Percentiles rank a stretch among this genome's conserved stretches.
Conservation (phyloP, 805 yeast species). For the Saturnispora gosingensis region DNA sequence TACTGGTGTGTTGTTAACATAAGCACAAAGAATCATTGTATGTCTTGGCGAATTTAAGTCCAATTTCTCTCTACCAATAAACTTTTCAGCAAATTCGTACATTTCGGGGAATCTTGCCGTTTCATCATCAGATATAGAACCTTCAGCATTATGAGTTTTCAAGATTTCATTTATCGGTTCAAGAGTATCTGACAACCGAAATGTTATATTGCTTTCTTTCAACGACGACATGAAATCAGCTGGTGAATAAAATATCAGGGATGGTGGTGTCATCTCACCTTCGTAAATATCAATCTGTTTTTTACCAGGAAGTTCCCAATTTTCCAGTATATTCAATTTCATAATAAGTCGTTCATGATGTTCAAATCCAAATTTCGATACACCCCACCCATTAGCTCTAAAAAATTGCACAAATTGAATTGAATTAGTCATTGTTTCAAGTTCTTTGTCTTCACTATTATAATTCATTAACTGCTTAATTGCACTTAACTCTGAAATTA, state of each 20-base stretch:
- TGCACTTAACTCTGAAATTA: background rate
- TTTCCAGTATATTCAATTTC: slow-evolving; percentile 30
- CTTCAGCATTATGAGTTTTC: slow-evolving; percentile 27
- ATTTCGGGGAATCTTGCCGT: slow-evolving; percentile 21
- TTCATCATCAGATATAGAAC: slow-evolving; percentile 15
- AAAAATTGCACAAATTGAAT: slow-evolving; percentile 24
- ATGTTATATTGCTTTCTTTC: slow-evolving; percentile 47
- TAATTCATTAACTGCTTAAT: slow-evolving; percentile 8
- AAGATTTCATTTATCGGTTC: slow-evolving; percentile 27
- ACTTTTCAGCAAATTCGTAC: slow-evolving; percentile 20
- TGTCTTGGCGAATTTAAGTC: slow-evolving; percentile 31
- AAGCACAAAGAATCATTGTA: slow-evolving; percentile 30
- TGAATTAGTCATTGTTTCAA: slow-evolving; percentile 7
- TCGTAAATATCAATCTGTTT: background rate
- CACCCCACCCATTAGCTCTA: slow-evolving; percentile 35
- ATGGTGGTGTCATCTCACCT: background rate
- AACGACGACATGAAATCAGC: slow-evolving; percentile 17
- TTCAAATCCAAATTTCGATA: slow-evolving; percentile 14
- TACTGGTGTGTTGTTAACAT: slow-evolving; percentile 6
- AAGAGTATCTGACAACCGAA: slow-evolving; percentile 42
- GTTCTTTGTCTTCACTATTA: slow-evolving; percentile 9
- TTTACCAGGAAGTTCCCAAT: slow-evolving; percentile 41
- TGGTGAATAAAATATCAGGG: background rate
- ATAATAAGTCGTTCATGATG: slow-evolving; percentile 25
- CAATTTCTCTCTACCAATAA: slow-evolving; percentile 24